Base-by-base conservation (phyloP, 164 flowering plant genomes). In the Dillenia turbinata region DNA sequence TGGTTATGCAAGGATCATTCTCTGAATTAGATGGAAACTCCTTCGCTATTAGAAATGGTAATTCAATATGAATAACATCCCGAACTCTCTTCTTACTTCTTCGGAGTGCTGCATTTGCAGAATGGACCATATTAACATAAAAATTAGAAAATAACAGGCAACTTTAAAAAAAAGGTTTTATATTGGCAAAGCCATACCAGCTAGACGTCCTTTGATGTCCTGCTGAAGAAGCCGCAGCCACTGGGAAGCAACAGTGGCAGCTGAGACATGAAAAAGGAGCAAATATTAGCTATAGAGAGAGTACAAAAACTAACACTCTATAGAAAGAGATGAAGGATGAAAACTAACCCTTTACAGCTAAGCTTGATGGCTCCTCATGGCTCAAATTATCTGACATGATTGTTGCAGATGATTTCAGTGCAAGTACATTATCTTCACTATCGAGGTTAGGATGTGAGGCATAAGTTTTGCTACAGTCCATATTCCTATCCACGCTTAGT, bases 241-340 rank as follows among this genome's bases (percentile, higher is more conserved):
- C 40, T 88, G 96, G 12, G 97, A 85, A 72, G 99, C 96, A 62
- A 95, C 87, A 54, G 70, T 84, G 54, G 99, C 97, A 74, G 97
- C 97, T 94, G 82, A 61, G 62, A 78, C 68, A 48, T 13, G 60
- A 50, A 67, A 24, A 58, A 73, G 52, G 10, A 33, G 51, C 15
- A 17, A 47, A 45, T 26, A 54, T 60, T 8, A 47, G 40, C 40
- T 33, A 33, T 33, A 51, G 16, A 51, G 17, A 51, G 17, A 51
- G 54, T 7, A 51, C 54, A 46, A 43, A 52, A 59, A 62, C 75
- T 47, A n/a, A 84, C 99, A 97, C 83, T 85, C 85, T 12, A 83
- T 62, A 47, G 99, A 87, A 65, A 89, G 90, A 47, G 83, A 75
- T 71, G 77, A 67, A 63, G 79, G 75, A 69, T 72, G 7, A 33